These are phyloP conservation scores for Russula virescens DNA, from an alignment of 768 basidiomycete genomes.

Conservation along the genomic window DNA sequence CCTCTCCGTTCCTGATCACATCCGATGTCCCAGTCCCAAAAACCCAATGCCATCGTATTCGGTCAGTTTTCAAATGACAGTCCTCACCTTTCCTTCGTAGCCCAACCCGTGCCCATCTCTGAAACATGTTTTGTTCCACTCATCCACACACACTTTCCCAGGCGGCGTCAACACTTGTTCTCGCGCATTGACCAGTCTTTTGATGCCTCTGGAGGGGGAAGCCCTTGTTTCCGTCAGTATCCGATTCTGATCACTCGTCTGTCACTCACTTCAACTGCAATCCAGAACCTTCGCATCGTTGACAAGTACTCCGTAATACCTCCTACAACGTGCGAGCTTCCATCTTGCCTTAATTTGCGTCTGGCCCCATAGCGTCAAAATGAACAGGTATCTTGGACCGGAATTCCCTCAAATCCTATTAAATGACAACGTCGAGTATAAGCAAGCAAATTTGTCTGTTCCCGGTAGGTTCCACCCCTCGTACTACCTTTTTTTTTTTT, in stretches of 20 bases:
- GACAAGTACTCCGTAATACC: constrained; percentile 70
- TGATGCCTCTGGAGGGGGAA: constrained; percentile 64
- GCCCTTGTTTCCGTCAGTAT: constrained; percentile 63
- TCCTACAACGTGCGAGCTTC: constrained; percentile 57
- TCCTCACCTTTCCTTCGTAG: not conserved
- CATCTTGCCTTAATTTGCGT: constrained; percentile 26
- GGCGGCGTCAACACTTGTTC: constrained; percentile 81
- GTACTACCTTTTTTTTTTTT: not conserved
- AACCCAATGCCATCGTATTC: constrained; percentile 69
- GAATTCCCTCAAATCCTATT: constrained; percentile 67
- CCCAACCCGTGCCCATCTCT: constrained; percentile 1
- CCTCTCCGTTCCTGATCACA: constrained; percentile 11
- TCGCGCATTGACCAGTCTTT: constrained; percentile 57
- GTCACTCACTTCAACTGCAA: constrained; percentile 19
- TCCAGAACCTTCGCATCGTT: constrained; percentile 61
- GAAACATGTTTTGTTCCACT: constrained; percentile 3
- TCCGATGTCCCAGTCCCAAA: constrained; percentile 40
- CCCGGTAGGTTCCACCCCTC: constrained; percentile 47
- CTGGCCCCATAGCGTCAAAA: constrained; percentile 12
- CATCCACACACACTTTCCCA: constrained; percentile 29
- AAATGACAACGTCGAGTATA: constrained; percentile 69
- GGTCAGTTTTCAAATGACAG: constrained; percentile 41
- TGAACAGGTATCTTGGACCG: constrained; percentile 64
- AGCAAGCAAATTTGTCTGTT: constrained; percentile 75
- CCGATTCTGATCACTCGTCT: constrained; percentile 11